phyloP scores from a whole-genome alignment of 2,329 filamentous ascomycete species.

The Fusarium neocosmosporiellum region DNA sequence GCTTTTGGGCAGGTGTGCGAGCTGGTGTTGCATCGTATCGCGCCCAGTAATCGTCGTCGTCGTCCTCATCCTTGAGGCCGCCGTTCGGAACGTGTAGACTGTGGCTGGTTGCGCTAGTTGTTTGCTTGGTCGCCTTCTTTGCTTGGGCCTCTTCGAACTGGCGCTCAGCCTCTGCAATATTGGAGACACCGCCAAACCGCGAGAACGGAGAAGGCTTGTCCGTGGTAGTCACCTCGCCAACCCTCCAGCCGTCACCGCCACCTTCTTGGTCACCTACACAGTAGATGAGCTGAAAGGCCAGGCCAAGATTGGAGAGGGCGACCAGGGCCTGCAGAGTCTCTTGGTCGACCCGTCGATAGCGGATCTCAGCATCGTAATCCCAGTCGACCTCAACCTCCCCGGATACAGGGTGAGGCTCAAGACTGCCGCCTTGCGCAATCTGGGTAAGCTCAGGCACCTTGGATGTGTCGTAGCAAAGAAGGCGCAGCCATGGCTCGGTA shows the following conservation, averaged over 20 bases:
- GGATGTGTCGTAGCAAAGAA: constrained; percentile 75
- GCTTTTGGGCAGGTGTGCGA: constrained; percentile 70
- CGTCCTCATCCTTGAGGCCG: constrained; percentile 62
- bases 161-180: constrained; percentile 70
- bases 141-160: constrained; percentile 55
- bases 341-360: constrained; percentile 76
- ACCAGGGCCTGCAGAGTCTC: constrained; percentile 80
- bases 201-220: constrained; percentile 69
- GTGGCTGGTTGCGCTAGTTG: constrained; percentile 25
- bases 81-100: constrained; percentile 24
- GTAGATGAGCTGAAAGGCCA: constrained; percentile 76
- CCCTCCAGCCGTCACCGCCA: constrained; percentile 73
- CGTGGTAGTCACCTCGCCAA: constrained; percentile 74
- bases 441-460: constrained; percentile 68
- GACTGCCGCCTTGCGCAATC: constrained; percentile 68
- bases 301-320: constrained; percentile 68
- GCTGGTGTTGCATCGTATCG: constrained; percentile 79
- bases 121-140: constrained; percentile 33
- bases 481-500: constrained; percentile 76
- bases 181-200: constrained; percentile 61
- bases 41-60: constrained; percentile 84
- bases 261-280: constrained; percentile 73
- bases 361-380: constrained; percentile 70
- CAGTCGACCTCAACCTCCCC: constrained; percentile 82
- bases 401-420: constrained; percentile 85